Conservation (phyloP, 2,329 filamentous ascomycete genomes). For the Epichloe sibirici region DNA sequence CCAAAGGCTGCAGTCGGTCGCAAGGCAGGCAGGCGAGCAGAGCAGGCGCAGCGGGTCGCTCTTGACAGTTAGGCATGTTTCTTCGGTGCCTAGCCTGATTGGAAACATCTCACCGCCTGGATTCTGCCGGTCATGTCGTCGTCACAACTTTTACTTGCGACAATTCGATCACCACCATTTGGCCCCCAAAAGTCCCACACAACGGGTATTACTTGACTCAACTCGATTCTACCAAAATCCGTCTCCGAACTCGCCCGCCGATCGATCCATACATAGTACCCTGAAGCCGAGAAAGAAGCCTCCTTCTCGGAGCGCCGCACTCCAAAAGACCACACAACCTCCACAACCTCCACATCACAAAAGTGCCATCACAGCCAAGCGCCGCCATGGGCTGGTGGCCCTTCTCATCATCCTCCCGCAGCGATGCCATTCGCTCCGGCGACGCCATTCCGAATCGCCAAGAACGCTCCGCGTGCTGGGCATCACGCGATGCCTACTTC, state of each 20-base stretch:
- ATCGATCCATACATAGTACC: no score
- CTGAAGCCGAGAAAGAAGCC: no score
- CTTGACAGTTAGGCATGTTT: neutral
- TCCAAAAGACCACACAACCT: neutral
- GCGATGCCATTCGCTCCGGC: constrained; percentile 34
- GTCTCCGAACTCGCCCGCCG: no score
- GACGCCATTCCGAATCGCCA: constrained; percentile 69
- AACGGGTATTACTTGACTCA: neutral
- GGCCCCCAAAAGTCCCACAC: no score
- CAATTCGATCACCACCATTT: no score
- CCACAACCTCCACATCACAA: neutral
- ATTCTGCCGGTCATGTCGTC: neutral
- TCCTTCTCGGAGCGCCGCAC: no score
- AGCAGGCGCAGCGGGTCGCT: neutral
- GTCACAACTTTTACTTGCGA: neutral
- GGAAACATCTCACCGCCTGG: neutral
- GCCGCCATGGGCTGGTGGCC: constrained; percentile 31
- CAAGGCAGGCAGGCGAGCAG: neutral
- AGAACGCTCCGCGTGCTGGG: constrained; percentile 78
- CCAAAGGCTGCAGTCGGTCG: no score
- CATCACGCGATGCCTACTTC: constrained; percentile 79
- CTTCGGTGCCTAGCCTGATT: neutral
- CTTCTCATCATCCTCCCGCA: constrained; percentile 35
- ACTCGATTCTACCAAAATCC: no score
- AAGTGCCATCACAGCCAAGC: neutral